phyloP scores from a whole-genome alignment of 768 basidiomycete species.

The Amanita polypyramis region DNA sequence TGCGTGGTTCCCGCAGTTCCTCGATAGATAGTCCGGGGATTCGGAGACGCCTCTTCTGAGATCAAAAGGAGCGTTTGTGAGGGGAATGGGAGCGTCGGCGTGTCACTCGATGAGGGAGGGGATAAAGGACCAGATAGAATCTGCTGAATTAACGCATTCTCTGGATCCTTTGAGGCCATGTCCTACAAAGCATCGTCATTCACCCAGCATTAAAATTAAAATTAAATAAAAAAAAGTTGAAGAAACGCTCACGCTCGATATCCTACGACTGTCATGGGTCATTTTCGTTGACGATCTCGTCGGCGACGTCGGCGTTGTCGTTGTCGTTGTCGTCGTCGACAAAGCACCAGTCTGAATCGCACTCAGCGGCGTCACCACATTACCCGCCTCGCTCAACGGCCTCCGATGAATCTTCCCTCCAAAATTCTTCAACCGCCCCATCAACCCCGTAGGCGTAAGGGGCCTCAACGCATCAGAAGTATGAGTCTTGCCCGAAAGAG shows the following conservation, averaged over 20 bases:
- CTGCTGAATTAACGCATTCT: conserved; percentile 42
- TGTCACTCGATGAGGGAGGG: conserved; percentile 65
- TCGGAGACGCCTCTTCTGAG: conserved; percentile 68
- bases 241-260: conserved; percentile 18
- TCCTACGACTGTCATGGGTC: neutral
- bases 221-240: neutral
- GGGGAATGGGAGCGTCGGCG: conserved; percentile 54
- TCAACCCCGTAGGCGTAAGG: conserved; percentile 44
- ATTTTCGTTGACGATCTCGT: neutral
- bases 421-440: conserved; percentile 72
- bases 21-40: conserved; percentile 71
- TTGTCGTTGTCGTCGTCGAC: neutral
- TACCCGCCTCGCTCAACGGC: conserved; percentile 23
- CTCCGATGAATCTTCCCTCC: conserved; percentile 42
- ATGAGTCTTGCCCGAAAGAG: neutral
- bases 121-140: conserved; percentile 44
- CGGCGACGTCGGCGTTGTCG: neutral
- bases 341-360: conserved; percentile 2
- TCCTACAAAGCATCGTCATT: conserved; percentile 12
- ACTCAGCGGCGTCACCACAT: conserved; percentile 17
- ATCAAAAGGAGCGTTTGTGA: conserved; percentile 59
- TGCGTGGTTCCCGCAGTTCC: conserved; percentile 49
- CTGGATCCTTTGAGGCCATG: conserved; percentile 12
- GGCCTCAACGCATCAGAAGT: conserved; percentile 2
- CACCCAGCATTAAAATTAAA: no score